Conservation (phyloP, 192 early-diverging fungal species). For the Coemansia sp. region DNA sequence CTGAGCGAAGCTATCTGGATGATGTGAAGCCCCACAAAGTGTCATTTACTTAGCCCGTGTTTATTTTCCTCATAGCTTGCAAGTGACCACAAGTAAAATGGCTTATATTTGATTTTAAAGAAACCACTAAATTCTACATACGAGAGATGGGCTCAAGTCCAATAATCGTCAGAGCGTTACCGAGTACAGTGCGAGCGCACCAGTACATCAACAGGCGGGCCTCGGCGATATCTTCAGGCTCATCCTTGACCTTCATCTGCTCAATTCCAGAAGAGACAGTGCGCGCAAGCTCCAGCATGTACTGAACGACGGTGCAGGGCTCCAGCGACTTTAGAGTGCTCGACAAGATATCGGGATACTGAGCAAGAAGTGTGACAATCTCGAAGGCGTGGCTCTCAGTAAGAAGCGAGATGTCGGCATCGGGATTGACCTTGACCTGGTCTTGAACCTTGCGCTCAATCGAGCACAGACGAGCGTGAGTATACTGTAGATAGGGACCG, state of each 20-base stretch:
- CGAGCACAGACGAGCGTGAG: slow-evolving; percentile 96
- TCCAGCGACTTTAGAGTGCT: slow-evolving; percentile 69
- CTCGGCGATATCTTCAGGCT: slow-evolving; percentile 73
- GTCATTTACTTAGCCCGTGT: not conserved
- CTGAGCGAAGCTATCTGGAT: not conserved
- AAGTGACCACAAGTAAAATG: no score
- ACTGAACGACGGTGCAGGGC: slow-evolving; percentile 85
- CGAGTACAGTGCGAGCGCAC: slow-evolving; percentile 79
- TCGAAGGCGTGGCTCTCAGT: slow-evolving; percentile 71
- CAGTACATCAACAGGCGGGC: slow-evolving; percentile 88
- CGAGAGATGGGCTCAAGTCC: slow-evolving; percentile 84
- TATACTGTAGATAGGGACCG: slow-evolving; percentile 98
- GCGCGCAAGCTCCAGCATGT: slow-evolving; percentile 81
- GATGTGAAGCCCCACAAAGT: not conserved
- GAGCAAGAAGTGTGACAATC: slow-evolving; percentile 74
- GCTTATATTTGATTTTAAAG: not conserved
- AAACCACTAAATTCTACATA: slow-evolving; percentile 69
- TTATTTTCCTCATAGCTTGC: no score
- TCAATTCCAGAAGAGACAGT: slow-evolving; percentile 80
- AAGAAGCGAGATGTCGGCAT: slow-evolving; percentile 71
- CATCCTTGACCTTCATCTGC: slow-evolving; percentile 73
- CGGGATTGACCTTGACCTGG: slow-evolving; percentile 58
- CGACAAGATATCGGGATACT: slow-evolving; percentile 85
- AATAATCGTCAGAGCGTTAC: slow-evolving; percentile 83
- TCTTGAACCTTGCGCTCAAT: slow-evolving; percentile 81